Evolutionary conservation across 108 stramenopile genomes (phyloP), one percentile per base, ranked within the genome.

Genomic region (Nitzschia palea): DNA sequence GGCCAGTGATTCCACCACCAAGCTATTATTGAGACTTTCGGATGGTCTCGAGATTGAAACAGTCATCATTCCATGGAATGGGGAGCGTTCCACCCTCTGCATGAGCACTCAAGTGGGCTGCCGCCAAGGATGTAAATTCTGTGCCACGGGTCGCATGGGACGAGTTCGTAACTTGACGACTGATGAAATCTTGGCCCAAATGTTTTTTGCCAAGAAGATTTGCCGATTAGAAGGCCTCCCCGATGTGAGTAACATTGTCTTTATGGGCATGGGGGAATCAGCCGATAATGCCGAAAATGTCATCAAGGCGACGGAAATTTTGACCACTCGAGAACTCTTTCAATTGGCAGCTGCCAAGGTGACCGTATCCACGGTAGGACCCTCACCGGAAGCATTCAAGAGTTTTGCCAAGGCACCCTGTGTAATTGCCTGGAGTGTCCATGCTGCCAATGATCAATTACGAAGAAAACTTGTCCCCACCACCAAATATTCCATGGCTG

Each of bases 211-310:
- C 14, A 37, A 57, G 36, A 84, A 84, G 56, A 61, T 86, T 44
- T 69, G 85, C 54, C 74, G 87, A n/a, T 30, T 72, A 20, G 74
- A 76, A 33, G 63, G 48, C 37, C 45, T 83, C 18, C 73, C 67
- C 17, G 33, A 66, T 18, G 55, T 83, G 10, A 61, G 32, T 34
- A 75, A 87, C 51, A 62, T 80, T 42, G 96, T 96, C 1, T 95
- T 94, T 54, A 96, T 96, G 96, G 96, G 96, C 25, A 92, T 95
- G 95, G 93, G 94, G 5, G 91, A 95, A 17, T 43, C 64, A 28
- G 28, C 82, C 8, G 87, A 93, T 43, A 94, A 96, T 79, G 65
- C 73, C 14, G 65, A 83, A n/a, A 78, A 75, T 44, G 90, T 90
- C 0, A 53, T 76, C 9, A 55, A 35, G 12, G 94, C 91, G 5